Conservation (phyloP, 2,329 filamentous ascomycete genomes). For the Aurifilum marmelostoma region DNA sequence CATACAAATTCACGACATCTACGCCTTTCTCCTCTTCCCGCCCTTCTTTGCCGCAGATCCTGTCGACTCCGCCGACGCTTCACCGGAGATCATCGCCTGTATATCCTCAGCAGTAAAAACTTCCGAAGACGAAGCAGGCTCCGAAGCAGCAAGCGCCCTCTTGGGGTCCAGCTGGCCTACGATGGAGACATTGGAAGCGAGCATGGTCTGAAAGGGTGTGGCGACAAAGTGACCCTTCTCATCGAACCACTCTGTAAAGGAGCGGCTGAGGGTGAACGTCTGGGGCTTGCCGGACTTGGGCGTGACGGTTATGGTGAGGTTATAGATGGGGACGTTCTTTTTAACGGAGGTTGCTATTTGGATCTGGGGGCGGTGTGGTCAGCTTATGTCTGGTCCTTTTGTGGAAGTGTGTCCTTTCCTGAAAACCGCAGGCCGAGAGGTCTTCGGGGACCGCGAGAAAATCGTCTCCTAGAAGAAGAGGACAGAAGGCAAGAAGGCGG, state of each 20-base stretch:
- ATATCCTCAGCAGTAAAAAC: constrained; percentile 50
- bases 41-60: constrained; percentile 44
- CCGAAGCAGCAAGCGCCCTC: constrained; percentile 44
- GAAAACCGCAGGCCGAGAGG: too few relatives aligned
- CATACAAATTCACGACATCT: constrained; percentile 4
- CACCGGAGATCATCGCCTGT: constrained; percentile 49
- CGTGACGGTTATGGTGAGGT: constrained; percentile 66
- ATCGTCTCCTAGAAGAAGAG: background rate
- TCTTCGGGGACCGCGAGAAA: background rate
- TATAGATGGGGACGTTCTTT: constrained; percentile 83
- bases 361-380: constrained; percentile 54
- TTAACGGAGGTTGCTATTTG: constrained; percentile 71
- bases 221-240: constrained; percentile 70
- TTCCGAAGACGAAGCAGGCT: constrained; percentile 41
- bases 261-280: constrained; percentile 59
- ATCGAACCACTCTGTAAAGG: constrained; percentile 81
- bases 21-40: constrained; percentile 53
- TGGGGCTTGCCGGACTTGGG: constrained; percentile 41
- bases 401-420: background rate
- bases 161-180: constrained; percentile 70
- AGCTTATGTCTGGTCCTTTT: background rate
- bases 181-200: constrained; percentile 68
- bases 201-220: constrained; percentile 76
- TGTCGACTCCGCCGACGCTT: constrained; percentile 39
- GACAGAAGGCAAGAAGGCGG: constrained; percentile 10